Evolutionary conservation across 2,329 filamentous ascomycete species (phyloP).

Genomic region (Neophaeococcomyces mojaviensis): DNA sequence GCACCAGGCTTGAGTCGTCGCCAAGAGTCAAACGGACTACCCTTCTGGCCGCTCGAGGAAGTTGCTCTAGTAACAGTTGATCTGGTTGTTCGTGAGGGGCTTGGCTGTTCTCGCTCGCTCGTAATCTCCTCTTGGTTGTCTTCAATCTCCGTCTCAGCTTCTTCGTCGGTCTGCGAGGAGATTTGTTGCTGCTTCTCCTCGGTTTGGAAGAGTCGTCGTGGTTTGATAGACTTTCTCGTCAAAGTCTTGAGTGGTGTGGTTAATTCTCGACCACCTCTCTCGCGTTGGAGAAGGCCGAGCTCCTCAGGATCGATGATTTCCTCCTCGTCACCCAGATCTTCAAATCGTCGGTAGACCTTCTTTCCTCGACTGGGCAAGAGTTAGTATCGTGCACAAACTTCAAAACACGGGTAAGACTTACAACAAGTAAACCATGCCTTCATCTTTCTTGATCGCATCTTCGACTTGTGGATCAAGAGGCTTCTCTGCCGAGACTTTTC

Average conservation of each 20-base stretch:
- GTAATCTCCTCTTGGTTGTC: conserved; percentile 19
- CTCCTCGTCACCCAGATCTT: conserved; percentile 34
- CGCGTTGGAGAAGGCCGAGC: conserved; percentile 34
- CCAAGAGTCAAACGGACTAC: conserved; percentile 24
- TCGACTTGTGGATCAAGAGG: conserved; percentile 37
- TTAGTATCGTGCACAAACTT: conserved; percentile 8
- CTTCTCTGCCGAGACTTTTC: conserved; percentile 26
- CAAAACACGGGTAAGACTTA: conserved; percentile 35
- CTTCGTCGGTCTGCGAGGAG: conserved; percentile 39
- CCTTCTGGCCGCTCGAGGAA: conserved; percentile 2
- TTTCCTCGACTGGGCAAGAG: conserved; percentile 47
- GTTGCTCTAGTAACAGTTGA: conserved; percentile 8
- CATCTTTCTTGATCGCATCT: conserved; percentile 44
- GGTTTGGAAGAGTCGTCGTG: conserved; percentile 52
- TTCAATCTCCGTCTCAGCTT: conserved; percentile 51
- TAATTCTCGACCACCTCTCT: conserved; percentile 29
- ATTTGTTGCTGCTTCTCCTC: conserved; percentile 37
- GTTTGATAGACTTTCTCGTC: conserved; percentile 52
- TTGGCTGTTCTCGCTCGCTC: conserved; percentile 6
- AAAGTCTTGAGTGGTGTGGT: conserved; percentile 39
- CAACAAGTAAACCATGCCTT: conserved; percentile 56
- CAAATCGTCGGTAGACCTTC: conserved; percentile 52
- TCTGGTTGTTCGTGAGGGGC: conserved; percentile 8
- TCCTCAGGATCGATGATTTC: conserved; percentile 36
- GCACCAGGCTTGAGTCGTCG: conserved; percentile 18